Conservation (phyloP, 164 flowering plant species). For the Saururus chinensis region DNA sequence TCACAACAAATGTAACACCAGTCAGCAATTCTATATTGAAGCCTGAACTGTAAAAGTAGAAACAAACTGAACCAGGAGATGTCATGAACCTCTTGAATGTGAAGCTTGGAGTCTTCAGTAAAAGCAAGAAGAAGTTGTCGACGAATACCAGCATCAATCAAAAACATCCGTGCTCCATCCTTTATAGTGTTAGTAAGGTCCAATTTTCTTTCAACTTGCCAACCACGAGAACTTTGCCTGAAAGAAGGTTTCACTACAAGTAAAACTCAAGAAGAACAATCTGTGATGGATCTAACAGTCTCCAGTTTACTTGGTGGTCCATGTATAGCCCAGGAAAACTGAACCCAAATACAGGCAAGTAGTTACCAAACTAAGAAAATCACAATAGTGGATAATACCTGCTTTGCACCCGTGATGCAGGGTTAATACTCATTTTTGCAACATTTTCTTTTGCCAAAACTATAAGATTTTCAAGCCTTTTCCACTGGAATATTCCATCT, state of each 20-base stretch:
- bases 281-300: not conserved
- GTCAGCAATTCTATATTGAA: slow-evolving; percentile 1
- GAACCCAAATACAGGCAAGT: not conserved
- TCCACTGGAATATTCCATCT: slow-evolving; percentile 96
- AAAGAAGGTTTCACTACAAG: not conserved
- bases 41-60: not conserved
- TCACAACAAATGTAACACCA: slow-evolving; percentile 4
- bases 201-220: slow-evolving; percentile 45
- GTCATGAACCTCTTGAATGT: slow-evolving; percentile 74
- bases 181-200: slow-evolving; percentile 93
- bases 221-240: slow-evolving; percentile 39
- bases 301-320: not conserved
- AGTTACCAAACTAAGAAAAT: not conserved
- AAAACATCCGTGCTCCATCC: slow-evolving; percentile 90
- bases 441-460: slow-evolving; percentile 92
- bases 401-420: slow-evolving; percentile 56
- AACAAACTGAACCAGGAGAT: not conserved
- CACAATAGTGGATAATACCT: slow-evolving; percentile 23
- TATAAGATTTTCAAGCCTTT: slow-evolving; percentile 91
- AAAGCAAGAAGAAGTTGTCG: slow-evolving; percentile 86
- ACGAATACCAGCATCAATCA: slow-evolving; percentile 81
- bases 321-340: not conserved
- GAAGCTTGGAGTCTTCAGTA: slow-evolving; percentile 95
- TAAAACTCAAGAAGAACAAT: not conserved
- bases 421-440: slow-evolving; percentile 84